Evolutionary conservation across 2,329 filamentous ascomycete species (phyloP).

Genomic region (Pyrenophora teres): DNA sequence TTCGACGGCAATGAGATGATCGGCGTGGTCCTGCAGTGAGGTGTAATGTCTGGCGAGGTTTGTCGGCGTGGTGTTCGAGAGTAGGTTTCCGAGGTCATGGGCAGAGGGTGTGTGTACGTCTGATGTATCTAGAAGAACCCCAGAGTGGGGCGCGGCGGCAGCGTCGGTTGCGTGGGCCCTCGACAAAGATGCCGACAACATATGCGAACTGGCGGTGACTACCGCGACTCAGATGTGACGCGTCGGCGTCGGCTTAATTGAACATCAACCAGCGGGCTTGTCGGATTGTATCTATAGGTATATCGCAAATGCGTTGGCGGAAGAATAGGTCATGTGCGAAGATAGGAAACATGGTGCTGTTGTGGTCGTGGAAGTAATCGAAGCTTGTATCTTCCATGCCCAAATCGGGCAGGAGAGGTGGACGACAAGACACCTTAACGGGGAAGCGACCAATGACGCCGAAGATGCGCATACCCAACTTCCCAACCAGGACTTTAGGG

Average conservation of each 20-base stretch:
- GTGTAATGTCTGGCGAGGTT: constrained; percentile 24
- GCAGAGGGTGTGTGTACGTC: constrained; percentile 7
- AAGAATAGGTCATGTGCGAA: constrained; percentile 7
- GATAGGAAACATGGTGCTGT: constrained; percentile 12
- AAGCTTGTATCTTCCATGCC: constrained; percentile 19
- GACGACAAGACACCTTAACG: constrained; percentile 24
- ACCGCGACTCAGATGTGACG: constrained; percentile 13
- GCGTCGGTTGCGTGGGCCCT: constrained; percentile 9
- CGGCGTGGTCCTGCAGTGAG: constrained; percentile 36
- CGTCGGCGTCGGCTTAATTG: constrained; percentile 13
- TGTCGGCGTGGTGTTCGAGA: constrained; percentile 5
- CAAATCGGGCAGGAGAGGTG: constrained; percentile 35
- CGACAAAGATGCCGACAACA: constrained; percentile 19
- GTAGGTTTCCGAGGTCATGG: constrained; percentile 1
- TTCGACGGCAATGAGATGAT: constrained; percentile 10
- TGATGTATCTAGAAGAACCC: constrained; percentile 2
- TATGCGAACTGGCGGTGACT: constrained; percentile 13
- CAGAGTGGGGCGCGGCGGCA: constrained; percentile 5
- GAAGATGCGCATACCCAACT: constrained; percentile 22
- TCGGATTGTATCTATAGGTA: constrained; percentile 4
- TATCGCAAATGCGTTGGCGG: constrained; percentile 1
- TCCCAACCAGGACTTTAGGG: constrained; percentile 25
- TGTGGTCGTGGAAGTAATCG: constrained; percentile 13
- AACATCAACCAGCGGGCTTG: constrained; percentile 14
- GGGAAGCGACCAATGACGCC: constrained; percentile 27